These are phyloP conservation scores for Phaeolepiota aurea DNA, from an alignment of 768 basidiomycete genomes.

Conservation along the genomic window DNA sequence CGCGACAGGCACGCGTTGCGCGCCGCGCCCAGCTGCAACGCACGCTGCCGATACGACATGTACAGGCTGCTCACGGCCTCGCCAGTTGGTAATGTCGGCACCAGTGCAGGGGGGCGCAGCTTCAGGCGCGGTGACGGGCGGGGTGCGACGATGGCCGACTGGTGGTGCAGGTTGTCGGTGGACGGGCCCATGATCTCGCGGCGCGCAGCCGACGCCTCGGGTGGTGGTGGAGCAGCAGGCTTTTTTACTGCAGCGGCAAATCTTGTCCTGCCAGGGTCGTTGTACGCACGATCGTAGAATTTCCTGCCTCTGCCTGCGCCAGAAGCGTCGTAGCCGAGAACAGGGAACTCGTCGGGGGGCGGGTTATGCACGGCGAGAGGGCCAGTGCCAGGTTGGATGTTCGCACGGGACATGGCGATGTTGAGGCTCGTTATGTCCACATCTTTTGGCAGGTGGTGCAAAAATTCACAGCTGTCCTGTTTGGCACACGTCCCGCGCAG, in stretches of 20 bases:
- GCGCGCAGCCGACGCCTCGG: constrained; percentile 31
- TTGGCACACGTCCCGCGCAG: constrained; percentile 95
- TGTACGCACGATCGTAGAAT: constrained; percentile 33
- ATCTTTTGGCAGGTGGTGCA: constrained; percentile 85
- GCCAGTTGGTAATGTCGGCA: constrained; percentile 88
- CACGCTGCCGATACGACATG: constrained; percentile 81
- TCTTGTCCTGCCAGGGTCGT: constrained; percentile 82
- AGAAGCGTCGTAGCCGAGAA: constrained; percentile 40
- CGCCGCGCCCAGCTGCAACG: constrained; percentile 87
- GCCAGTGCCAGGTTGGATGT: constrained; percentile 41
- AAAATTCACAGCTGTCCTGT: constrained; percentile 92
- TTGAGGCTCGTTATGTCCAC: constrained; percentile 70
- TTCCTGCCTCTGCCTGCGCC: constrained; percentile 35
- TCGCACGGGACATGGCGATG: constrained; percentile 58
- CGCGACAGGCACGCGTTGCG: constrained; percentile 91
- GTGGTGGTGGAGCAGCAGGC: constrained; percentile 24
- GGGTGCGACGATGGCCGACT: constrained; percentile 66
- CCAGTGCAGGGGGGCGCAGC: constrained; percentile 69
- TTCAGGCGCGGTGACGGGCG: constrained; percentile 80
- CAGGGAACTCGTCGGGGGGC: constrained; percentile 68
- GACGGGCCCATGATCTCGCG: constrained; percentile 51
- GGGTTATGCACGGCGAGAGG: constrained; percentile 30
- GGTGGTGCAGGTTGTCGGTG: constrained; percentile 56
- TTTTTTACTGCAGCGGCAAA: constrained; percentile 92
- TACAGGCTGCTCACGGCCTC: constrained; percentile 74